Conservation (phyloP, 1,284 basidiomycete genomes). For the Macrocystidia cucumis region DNA sequence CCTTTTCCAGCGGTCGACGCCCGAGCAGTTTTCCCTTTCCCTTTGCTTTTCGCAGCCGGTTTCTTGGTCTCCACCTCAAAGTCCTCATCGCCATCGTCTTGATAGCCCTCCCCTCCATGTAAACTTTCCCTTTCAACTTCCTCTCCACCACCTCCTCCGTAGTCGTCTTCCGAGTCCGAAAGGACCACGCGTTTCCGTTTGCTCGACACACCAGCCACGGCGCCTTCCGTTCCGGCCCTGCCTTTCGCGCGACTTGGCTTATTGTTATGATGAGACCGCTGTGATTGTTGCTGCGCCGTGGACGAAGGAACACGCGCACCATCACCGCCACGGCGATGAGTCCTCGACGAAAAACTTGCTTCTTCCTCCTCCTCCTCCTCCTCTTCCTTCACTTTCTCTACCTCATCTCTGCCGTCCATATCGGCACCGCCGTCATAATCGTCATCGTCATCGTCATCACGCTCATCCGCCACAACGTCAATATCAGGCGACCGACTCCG, state of each 20-base stretch:
- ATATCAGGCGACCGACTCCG: no score
- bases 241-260: no score
- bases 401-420: background rate
- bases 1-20: constrained; percentile 7
- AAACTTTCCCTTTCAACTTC: constrained; percentile 4
- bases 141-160: constrained; percentile 11
- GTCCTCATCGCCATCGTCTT: constrained; percentile 16
- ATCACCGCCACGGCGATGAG: no score
- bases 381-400: background rate
- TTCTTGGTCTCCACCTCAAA: constrained; percentile 13
- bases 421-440: constrained; percentile 3
- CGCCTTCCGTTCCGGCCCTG: no score
- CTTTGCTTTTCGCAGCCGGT: constrained; percentile 17
- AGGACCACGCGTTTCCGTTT: no score
- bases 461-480: constrained; percentile 3
- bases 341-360: no score
- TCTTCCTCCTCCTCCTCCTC: no score
- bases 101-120: no score
- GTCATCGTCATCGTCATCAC: constrained; percentile 6
- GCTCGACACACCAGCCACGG: no score
- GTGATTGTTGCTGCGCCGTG: no score
- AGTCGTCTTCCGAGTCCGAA: constrained; percentile 17
- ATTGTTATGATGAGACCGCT: no score
- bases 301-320: no score
- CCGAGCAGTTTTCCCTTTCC: constrained; percentile 14